Evolutionary conservation across 176 grass and related monocot species (phyloP), one percentile per base, ranked within the genome.

Genomic region (Lolium multiflorum): DNA sequence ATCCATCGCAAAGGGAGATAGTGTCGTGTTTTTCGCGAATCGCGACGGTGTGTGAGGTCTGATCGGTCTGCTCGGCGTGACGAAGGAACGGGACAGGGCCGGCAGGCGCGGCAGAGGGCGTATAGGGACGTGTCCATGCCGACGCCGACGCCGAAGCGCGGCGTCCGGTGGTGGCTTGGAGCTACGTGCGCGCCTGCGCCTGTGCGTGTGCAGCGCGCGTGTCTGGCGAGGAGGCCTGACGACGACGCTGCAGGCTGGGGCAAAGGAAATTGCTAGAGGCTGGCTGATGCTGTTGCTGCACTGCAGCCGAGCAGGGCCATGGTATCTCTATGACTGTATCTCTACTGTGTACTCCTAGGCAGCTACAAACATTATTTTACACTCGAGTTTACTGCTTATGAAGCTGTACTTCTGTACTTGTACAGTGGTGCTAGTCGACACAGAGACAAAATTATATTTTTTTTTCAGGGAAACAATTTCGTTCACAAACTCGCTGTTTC

Each of bases 1-100:
- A 43, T 47, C 8, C 8, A 85, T 90, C 94, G 16, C 90, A 84
- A 92, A 85, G 80, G 71, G 79, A 44, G 54, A 37, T 22, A n/a
- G 48, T 48, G 76, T 44, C 20, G 77, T 75, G 67, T 68, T 16
- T 11, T 0, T 18, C 22, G 70, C 55, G 10, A n/a, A 49, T n/a
- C 17, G 81, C 66, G 3, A 46, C 44, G 64, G 66, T 38, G 64
- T 1, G 6, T 43, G 41, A 43, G 41, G 31, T 35, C 31, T 70
- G 66, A 4, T 11, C 31, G 62, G 51, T 52, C 85, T 22, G 37
- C 1, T 78, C 71, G 90, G 85, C 72, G 62, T 62, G 20, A 17
- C 22, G 13, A 25, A 51, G 6, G 21, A 51, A 11, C 63, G 49
- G 78, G 87, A 84, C 88, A 76, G 38, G 47, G 78, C 17, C 0